Percentiles rank a stretch among this genome's conserved stretches.
These are phyloP conservation scores for Chaetomiaceae sp. DNA, from an alignment of 2,329 filamentous ascomycete species.

Conservation along the genomic window DNA sequence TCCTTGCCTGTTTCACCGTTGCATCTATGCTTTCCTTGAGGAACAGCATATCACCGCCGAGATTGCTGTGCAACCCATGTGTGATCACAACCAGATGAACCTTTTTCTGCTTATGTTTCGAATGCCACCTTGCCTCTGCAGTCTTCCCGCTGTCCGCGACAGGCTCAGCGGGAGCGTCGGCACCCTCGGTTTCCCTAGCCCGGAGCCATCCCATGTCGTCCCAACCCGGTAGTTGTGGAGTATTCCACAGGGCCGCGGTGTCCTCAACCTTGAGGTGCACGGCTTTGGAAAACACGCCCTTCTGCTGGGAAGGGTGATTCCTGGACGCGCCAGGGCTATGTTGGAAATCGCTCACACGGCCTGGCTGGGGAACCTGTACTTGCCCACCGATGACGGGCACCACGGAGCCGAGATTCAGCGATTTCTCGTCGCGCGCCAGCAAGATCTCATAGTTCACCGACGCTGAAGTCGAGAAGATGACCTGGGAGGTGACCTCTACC, in stretches of 20 bases:
- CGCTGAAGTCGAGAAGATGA: conserved; percentile 87
- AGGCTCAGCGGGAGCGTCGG: conserved; percentile 16
- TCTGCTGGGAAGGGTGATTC: conserved; percentile 57
- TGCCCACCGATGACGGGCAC: conserved; percentile 44
- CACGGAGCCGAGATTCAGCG: conserved; percentile 59
- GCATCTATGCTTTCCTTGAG: conserved; percentile 96
- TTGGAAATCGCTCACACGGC: conserved; percentile 72
- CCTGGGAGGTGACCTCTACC: conserved; percentile 85
- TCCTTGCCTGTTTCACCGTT: conserved; percentile 67
- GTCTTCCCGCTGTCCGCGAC: conserved; percentile 13
- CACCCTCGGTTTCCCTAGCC: conserved; percentile 17
- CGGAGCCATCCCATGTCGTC: conserved; percentile 32
- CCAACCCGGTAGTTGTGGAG: conserved; percentile 72
- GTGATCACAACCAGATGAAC: conserved; percentile 90
- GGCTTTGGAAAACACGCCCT: conserved; percentile 80
- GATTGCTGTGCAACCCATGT: conserved; percentile 91
- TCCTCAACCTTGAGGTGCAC: conserved; percentile 78
- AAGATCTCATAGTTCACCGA: conserved; percentile 84
- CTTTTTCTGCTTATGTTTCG: conserved; percentile 59
- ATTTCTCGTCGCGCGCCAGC: conserved; percentile 80
- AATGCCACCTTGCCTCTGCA: conserved; percentile 21
- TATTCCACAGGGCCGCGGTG: conserved; percentile 87
- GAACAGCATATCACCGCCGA: conserved; percentile 94
- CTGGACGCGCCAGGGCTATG: conserved; percentile 51
- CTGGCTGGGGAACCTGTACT: conserved; percentile 56